These are phyloP conservation scores for Coemansia sp. DNA, from an alignment of 192 early-diverging fungal species.

Conservation along the genomic window DNA sequence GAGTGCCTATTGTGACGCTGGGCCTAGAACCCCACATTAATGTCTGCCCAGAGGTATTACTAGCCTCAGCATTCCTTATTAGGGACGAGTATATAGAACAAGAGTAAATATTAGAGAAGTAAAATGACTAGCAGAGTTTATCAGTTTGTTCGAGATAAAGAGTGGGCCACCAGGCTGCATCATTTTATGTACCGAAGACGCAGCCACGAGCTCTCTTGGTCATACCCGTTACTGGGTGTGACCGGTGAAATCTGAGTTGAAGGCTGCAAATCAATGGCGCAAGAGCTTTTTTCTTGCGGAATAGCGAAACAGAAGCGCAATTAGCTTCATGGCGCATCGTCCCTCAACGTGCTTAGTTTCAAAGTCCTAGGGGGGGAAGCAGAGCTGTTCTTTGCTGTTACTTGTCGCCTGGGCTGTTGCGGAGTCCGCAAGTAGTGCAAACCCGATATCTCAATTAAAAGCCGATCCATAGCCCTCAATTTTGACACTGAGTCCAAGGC, in stretches of 20 bases:
- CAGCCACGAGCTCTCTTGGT: not conserved
- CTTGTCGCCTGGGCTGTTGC: not conserved
- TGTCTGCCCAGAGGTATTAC: not conserved
- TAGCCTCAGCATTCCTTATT: not conserved
- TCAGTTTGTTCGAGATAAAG: not conserved
- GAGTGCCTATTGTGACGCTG: conserved; percentile 20
- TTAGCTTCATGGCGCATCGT: not conserved
- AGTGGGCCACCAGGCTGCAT: not conserved
- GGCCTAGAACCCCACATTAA: not conserved
- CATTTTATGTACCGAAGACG: not conserved
- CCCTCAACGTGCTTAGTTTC: not conserved
- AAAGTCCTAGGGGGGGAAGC: not conserved
- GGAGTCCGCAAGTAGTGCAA: conserved; percentile 1
- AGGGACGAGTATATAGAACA: not conserved
- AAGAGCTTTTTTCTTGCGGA: not conserved
- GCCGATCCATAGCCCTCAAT: not conserved
- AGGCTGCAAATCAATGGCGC: not conserved
- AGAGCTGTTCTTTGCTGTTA: not conserved
- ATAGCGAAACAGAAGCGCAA: not conserved
- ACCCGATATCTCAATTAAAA: not conserved
- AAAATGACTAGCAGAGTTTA: not conserved
- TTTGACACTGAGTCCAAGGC: not conserved
- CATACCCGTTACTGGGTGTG: not conserved
- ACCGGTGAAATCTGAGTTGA: not conserved
- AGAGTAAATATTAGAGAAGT: not conserved